Base-by-base conservation (phyloP, 306 rosid genomes). In the Benincasa hispida region DNA sequence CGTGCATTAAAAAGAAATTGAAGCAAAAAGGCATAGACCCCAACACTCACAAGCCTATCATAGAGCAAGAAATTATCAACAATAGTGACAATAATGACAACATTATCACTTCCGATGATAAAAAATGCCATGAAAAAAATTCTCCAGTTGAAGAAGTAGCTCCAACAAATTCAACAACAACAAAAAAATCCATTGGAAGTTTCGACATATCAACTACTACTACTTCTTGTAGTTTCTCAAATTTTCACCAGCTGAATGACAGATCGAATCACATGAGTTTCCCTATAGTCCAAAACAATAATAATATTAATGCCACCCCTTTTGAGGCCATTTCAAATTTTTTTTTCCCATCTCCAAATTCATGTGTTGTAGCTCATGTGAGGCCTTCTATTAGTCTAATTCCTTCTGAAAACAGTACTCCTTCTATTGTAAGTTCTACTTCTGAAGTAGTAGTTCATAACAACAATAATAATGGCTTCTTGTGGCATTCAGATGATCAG, bases 21-120 rank as follows among this genome's bases (percentile, higher is more conserved):
- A 87, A 88, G 79, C 95, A 89, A 85, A 89, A 81, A 78, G 98
- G 96, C 25, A 91, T 94, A 82, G 98, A 94, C 76, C 98, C 98
- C 42, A 87, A 86, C 84, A 94, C 97, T 9, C 98, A 94, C 89
- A 92, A 87, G 59, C 93, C 89, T 25, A 6, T 48, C 75, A 6
- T 19, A 15, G 59, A 48, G 8, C 79, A 89, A 58, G 65, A 81
- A 34, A 28, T 27, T 13, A 45, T 18, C 55, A 50, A 50, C 74
- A 80, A 62, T 35, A 82, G 74, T 39, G 73, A 19, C 2, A 65
- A 11, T 21, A 56, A 56, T 51, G 73, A 78, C 72, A 89, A 87
- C 53, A 41, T 25, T 22, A 41, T 25, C 6, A 62, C 6, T 22
- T 37, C 67, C 6, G 18, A 80, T 77, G 73, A 66, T 37, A 8